These are phyloP conservation scores for Macrophomina phaseolina DNA, from an alignment of 2,329 filamentous ascomycete genomes.

Conservation along the genomic window DNA sequence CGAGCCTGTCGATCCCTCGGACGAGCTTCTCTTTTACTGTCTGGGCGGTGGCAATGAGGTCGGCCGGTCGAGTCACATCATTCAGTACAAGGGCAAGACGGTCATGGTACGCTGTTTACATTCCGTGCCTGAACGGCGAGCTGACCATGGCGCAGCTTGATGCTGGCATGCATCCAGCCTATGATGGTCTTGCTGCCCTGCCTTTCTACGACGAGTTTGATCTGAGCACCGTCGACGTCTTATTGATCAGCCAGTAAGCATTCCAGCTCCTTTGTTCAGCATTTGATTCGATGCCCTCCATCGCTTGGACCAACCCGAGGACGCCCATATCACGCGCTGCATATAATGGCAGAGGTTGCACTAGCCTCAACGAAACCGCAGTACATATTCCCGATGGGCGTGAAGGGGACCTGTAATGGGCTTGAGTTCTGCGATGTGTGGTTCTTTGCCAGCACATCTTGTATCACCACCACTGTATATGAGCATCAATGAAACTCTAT, in stretches of 20 bases:
- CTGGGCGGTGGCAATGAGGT: constrained; percentile 97
- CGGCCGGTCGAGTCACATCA: constrained; percentile 93
- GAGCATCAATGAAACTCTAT: constrained; percentile 29
- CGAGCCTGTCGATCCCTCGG: constrained; percentile 88
- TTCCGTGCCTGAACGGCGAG: not conserved
- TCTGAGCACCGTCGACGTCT: constrained; percentile 93
- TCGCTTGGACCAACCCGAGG: constrained; percentile 3
- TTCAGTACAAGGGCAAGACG: constrained; percentile 99
- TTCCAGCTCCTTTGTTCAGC: constrained; percentile 29
- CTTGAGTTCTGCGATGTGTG: constrained; percentile 23
- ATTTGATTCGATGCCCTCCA: constrained; percentile 10
- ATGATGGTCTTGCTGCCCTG: constrained; percentile 89
- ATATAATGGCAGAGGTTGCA: not conserved
- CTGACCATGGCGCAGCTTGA: constrained; percentile 69
- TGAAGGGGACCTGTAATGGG: constrained; percentile 12
- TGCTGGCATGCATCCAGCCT: constrained; percentile 94
- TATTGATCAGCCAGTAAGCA: constrained; percentile 98
- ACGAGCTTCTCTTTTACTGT: constrained; percentile 93
- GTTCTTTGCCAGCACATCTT: constrained; percentile 17
- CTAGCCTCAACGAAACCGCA: not conserved
- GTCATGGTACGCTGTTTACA: constrained; percentile 76
- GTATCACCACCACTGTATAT: constrained; percentile 29
- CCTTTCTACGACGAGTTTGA: constrained; percentile 99
- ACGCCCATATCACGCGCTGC: not conserved
- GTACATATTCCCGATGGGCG: not conserved